A percentile compares a stretch with the other conserved stretches of the same genome.
Conservation (phyloP, 1,284 basidiomycete genomes). For the Tylopilus orsonianus region DNA sequence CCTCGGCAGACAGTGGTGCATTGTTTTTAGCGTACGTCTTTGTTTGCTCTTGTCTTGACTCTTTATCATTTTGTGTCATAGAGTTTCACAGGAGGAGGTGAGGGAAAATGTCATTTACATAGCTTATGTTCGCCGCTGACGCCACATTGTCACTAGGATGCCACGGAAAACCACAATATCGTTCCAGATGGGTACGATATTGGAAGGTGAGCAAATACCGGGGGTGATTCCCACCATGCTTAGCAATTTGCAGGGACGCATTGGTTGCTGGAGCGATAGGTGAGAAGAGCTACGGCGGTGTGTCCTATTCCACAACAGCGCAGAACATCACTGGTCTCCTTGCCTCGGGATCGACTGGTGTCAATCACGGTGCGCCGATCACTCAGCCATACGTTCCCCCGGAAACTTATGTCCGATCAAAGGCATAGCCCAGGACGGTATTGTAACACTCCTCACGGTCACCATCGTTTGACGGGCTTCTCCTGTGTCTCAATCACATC, state of each 20-base stretch:
- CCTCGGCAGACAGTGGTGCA: conserved; percentile 53
- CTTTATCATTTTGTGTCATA: conserved; percentile 19
- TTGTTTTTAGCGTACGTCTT: conserved; percentile 57
- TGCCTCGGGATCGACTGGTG: conserved; percentile 16
- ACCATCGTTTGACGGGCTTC: conserved; percentile 39
- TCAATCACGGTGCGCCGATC: conserved; percentile 30
- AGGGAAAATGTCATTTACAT: neutral
- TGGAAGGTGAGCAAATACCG: conserved; percentile 38
- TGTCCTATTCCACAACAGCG: conserved; percentile 50
- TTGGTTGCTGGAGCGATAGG: conserved; percentile 48
- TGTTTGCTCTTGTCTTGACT: no score
- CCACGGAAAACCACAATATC: conserved; percentile 48
- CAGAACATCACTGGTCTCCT: conserved; percentile 35
- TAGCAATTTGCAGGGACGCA: conserved; percentile 39
- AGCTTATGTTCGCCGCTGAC: neutral
- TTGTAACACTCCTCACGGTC: conserved; percentile 47
- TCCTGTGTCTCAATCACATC: no score
- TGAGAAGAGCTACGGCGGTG: conserved; percentile 40
- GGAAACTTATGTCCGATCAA: neutral
- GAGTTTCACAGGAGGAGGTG: conserved; percentile 63
- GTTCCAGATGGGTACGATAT: conserved; percentile 55
- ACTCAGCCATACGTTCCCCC: neutral
- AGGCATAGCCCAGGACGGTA: conserved; percentile 48
- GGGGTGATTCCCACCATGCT: neutral
- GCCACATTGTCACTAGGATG: conserved; percentile 29